Conservation (phyloP, 352 stramenopile genomes). For the Globisporangium cylindrosporum region DNA sequence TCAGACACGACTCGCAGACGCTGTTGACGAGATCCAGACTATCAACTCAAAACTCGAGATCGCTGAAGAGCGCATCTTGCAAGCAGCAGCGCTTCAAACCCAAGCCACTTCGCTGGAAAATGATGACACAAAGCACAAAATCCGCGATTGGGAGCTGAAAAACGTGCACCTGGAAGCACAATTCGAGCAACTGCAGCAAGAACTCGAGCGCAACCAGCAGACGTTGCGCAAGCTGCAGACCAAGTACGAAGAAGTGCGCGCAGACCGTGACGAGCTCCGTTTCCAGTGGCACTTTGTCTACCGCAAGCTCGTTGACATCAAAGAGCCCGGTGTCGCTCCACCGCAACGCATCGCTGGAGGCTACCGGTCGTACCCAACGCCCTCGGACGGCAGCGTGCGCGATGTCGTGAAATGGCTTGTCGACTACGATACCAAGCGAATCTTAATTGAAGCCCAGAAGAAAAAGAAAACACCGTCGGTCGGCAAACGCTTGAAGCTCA, state of each 20-base stretch:
- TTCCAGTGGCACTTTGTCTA: constrained; percentile 35
- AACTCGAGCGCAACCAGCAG: constrained; percentile 19
- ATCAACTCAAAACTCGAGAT: constrained; percentile 2
- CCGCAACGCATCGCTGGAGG: constrained; percentile 37
- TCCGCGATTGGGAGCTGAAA: neutral
- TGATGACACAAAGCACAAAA: neutral
- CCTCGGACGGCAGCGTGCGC: constrained; percentile 30
- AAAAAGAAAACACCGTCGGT: constrained; percentile 10
- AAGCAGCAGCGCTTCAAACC: neutral
- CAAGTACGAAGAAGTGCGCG: constrained; percentile 21
- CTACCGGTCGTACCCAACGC: constrained; percentile 32
- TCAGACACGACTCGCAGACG: neutral
- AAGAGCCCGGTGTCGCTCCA: constrained; percentile 25
- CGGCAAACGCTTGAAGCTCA: constrained; percentile 26
- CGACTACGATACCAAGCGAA: constrained; percentile 35
- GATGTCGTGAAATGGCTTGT: constrained; percentile 44
- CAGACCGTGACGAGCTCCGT: constrained; percentile 27
- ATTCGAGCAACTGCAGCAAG: constrained; percentile 7
- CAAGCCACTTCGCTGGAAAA: neutral
- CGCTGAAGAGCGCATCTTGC: neutral
- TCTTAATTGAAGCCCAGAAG: constrained; percentile 25
- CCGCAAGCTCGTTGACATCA: constrained; percentile 35
- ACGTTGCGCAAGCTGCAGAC: constrained; percentile 17
- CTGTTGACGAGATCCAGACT: constrained; percentile 11
- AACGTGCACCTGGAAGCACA: constrained; percentile 6